These are phyloP conservation scores for Meyerozyma athensensis DNA, from an alignment of 1,139 yeast species.

Conservation along the genomic window DNA sequence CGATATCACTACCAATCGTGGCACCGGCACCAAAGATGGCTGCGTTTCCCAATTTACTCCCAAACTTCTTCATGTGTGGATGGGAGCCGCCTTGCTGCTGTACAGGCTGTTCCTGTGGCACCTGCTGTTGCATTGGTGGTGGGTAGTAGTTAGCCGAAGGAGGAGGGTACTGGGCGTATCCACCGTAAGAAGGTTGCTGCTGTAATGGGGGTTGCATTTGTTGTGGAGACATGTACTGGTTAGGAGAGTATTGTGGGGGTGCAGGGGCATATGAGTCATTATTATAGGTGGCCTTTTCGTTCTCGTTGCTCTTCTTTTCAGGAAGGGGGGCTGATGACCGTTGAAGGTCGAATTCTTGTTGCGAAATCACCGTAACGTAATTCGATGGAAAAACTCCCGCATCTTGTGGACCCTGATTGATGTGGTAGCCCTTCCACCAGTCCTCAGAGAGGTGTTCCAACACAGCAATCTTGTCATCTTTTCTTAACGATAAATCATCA, in stretches of 20 bases:
- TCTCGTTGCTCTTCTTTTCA: neutral
- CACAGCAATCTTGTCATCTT: constrained; percentile 67
- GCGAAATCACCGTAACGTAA: constrained; percentile 56
- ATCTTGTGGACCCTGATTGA: constrained; percentile 34
- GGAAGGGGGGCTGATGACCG: neutral
- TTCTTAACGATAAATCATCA: constrained; percentile 61
- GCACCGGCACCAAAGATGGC: constrained; percentile 98
- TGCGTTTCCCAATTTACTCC: constrained; percentile 84
- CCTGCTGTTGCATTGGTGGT: constrained; percentile 20
- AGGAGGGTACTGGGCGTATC: constrained; percentile 50
- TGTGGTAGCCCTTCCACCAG: constrained; percentile 82
- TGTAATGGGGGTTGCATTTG: constrained; percentile 13
- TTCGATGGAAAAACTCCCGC: constrained; percentile 89
- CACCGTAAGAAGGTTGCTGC: constrained; percentile 34
- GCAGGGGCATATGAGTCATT: constrained; percentile 12
- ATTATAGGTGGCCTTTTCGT: constrained; percentile 19
- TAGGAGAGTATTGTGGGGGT: constrained; percentile 15
- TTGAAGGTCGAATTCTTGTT: constrained; percentile 24
- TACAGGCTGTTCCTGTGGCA: constrained; percentile 14
- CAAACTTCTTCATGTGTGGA: constrained; percentile 57
- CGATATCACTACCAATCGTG: constrained; percentile 81
- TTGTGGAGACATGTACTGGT: constrained; percentile 10
- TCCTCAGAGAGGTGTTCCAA: constrained; percentile 73
- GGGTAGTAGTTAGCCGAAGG: constrained; percentile 41
- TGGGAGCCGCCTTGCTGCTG: constrained; percentile 11